phyloP scores from a whole-genome alignment of 257 asterid species.

The Rhazya stricta region DNA sequence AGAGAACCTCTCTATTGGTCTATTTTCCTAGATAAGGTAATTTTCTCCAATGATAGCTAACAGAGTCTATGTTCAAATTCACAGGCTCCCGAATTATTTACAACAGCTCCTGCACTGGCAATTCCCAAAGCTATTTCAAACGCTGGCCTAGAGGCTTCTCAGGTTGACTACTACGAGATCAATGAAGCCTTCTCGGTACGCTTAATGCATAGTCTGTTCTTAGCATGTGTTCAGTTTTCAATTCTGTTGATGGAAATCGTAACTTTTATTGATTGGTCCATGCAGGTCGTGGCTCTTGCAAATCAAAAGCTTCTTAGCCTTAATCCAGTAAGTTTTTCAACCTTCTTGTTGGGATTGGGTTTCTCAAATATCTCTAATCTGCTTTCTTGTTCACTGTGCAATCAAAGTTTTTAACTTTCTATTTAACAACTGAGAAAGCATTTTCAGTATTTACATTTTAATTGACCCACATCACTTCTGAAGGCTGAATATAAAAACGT shows the following conservation, averaged over 20 bases:
- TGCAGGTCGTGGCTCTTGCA: conserved; percentile 97
- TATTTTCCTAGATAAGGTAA: background rate
- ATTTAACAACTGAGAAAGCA: background rate
- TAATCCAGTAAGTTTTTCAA: conserved; percentile 51
- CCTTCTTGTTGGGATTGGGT: background rate
- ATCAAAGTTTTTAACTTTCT: background rate
- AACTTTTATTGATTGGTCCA: background rate
- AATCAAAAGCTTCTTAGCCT: conserved; percentile 84
- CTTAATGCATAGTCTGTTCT: conserved; percentile 11
- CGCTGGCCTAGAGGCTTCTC: conserved; percentile 80
- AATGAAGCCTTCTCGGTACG: conserved; percentile 96
- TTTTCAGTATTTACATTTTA: background rate
- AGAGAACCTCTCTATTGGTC: background rate
- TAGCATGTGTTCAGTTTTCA: background rate
- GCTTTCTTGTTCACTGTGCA: background rate
- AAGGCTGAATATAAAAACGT: background rate
- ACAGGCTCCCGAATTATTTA: conserved; percentile 95
- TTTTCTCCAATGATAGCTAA: background rate
- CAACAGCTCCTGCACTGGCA: conserved; percentile 93
- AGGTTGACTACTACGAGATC: conserved; percentile 85
- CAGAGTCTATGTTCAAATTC: conserved; percentile 2
- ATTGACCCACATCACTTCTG: background rate
- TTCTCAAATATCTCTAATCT: background rate
- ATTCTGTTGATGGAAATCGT: background rate
- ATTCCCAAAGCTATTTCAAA: conserved; percentile 87